Evolutionary conservation across 1,284 basidiomycete species (phyloP).

Genomic region (Stygiomarasmius scandens): DNA sequence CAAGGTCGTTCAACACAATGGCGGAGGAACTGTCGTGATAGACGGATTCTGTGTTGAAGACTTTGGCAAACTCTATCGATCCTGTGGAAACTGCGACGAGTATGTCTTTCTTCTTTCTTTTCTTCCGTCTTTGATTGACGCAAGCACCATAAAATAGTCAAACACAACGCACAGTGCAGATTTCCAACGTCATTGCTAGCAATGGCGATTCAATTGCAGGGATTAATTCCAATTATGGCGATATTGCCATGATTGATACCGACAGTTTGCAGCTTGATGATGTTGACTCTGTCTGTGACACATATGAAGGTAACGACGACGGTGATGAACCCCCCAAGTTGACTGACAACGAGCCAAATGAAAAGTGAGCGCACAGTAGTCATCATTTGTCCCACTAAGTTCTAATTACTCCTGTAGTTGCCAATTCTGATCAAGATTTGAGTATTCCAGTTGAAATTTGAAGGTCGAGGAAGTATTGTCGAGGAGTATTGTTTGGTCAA

Average conservation of each 20-base stretch:
- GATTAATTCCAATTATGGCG: conserved; percentile 20
- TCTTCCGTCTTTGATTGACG: neutral
- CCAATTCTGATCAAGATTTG: neutral
- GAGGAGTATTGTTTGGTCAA: too few relatives aligned
- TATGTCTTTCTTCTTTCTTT: conserved; percentile 19
- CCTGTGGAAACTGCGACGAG: conserved; percentile 32
- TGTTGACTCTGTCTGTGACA: conserved; percentile 20
- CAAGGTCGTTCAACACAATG: conserved; percentile 28
- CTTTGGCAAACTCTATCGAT: conserved; percentile 40
- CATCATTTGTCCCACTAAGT: neutral
- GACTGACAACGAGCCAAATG: neutral
- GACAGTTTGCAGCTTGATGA: conserved; percentile 1
- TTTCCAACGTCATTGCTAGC: neutral
- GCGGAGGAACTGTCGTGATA: conserved; percentile 21
- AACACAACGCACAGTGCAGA: neutral
- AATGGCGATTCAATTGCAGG: conserved; percentile 5
- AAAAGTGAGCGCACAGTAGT: neutral
- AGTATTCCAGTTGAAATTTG: too few relatives aligned
- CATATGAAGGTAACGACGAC: conserved; percentile 13
- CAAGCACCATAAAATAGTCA: neutral
- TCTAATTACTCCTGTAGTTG: neutral
- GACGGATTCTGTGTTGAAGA: conserved; percentile 37
- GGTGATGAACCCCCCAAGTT: conserved; percentile 13
- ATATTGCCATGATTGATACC: conserved; percentile 21
- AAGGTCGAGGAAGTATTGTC: too few relatives aligned